Base-by-base conservation (phyloP, 139 green algal genomes). In the Pleodorina starrii region DNA sequence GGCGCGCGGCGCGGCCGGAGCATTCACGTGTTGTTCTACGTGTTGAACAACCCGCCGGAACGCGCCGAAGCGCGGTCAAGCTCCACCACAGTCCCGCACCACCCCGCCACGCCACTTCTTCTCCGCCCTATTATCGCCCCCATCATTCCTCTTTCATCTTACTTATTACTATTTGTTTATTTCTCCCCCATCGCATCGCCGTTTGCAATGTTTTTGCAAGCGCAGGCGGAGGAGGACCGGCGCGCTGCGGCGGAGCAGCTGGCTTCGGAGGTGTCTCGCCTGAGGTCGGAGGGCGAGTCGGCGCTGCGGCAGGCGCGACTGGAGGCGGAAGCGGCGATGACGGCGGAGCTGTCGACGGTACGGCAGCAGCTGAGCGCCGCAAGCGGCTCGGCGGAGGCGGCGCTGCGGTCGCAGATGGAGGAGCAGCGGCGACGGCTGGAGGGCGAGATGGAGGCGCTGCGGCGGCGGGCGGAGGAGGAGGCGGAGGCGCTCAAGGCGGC, bases 381-480 rank as follows among this genome's bases (percentile, higher is more conserved):
- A 63, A 63, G 82, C 5, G 82, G 82, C 23, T 63, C 82, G 27
- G 73, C 51, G 25, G 71, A 75, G 85, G 54, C 85, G 40, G 29
- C 54, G 40, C 36, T 90, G 84, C 72, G 89, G 6, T 4, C 9
- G 44, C 54, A 92, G 51, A 83, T 92, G 73, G 81, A 79, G 0
- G 72, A 92, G 40, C 38, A 74, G 73, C 38, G 43, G 81, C 42
- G 43, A 1, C 42, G 42, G 51, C 25, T 84, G 38, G 60, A 84
- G 43, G 66, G 19, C 27, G 54, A 91, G 23, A 54, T 85, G 79
- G 79, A 59, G 32, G 40, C 85, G 32, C 11, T 59, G 50, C 57
- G 54, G 23, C 66, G 32, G 50, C 36, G 35, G 76, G 40, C 76
- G 71, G 46, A 66, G 54, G 84, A 14, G n/a, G 69, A 84, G 51